Evolutionary conservation across 257 asterid genomes (phyloP).

Genomic region (Lycium barbarum): DNA sequence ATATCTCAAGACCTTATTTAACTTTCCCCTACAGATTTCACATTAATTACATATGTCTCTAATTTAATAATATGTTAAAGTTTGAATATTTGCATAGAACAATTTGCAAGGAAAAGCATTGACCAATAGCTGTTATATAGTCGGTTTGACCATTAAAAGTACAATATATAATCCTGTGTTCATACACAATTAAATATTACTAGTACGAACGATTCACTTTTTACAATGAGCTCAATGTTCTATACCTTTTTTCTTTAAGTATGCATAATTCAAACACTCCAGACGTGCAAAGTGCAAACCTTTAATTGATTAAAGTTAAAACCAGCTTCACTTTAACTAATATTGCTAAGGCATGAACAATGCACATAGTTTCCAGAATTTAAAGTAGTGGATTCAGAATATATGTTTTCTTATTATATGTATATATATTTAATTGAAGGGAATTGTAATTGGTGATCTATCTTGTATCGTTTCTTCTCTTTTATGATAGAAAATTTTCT

Average conservation of each 20-base stretch:
- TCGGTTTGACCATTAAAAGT: constrained; percentile 26
- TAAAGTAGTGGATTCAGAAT: not conserved
- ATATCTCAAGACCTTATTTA: not conserved
- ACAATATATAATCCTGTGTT: not conserved
- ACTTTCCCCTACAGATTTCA: constrained; percentile 5
- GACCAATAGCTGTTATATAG: constrained; percentile 22
- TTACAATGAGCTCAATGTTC: constrained; percentile 16
- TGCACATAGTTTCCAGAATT: not conserved
- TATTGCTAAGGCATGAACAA: not conserved
- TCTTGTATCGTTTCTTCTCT: no score
- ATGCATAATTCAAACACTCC: not conserved
- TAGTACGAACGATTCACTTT: not conserved
- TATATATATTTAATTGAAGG: not conserved
- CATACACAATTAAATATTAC: not conserved
- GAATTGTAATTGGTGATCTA: no score
- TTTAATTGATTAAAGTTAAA: constrained; percentile 18
- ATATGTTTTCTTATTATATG: not conserved
- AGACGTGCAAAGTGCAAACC: constrained; percentile 22
- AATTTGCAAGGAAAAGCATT: constrained; percentile 14
- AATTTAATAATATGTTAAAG: constrained; percentile 15
- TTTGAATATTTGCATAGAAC: not conserved
- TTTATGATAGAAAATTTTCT: no score
- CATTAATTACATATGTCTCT: not conserved
- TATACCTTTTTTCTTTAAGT: not conserved
- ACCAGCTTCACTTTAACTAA: constrained; percentile 32